Evolutionary conservation across 2,329 filamentous ascomycete species (phyloP).

Genomic region (Claviceps pusilla): DNA sequence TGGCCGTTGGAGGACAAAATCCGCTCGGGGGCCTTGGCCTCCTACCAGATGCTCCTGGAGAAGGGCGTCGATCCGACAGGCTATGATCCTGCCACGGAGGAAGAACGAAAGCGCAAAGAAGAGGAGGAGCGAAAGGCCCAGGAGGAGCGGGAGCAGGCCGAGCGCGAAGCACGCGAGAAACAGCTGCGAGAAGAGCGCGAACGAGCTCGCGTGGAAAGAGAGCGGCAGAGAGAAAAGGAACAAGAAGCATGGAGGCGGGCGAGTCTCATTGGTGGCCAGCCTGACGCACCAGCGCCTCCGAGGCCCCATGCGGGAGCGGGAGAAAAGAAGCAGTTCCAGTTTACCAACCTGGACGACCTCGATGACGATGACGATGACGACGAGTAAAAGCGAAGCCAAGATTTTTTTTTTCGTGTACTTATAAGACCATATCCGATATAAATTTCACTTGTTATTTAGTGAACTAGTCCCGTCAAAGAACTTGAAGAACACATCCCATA

Average conservation of each 20-base stretch:
- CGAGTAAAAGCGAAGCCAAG: conserved; percentile 6
- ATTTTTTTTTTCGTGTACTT: background rate
- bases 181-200: conserved; percentile 25
- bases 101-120: conserved; percentile 34
- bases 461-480: background rate
- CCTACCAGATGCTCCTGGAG: conserved; percentile 46
- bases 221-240: conserved; percentile 27
- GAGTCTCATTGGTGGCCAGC: conserved; percentile 17
- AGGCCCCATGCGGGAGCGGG: conserved; percentile 14
- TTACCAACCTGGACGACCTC: conserved; percentile 37
- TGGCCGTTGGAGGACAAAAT: conserved; percentile 64
- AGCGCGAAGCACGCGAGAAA: conserved; percentile 31
- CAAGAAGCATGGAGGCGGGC: conserved; percentile 26
- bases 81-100: conserved; percentile 42
- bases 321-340: conserved; percentile 41
- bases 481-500: background rate
- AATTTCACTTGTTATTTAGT: background rate
- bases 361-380: conserved; percentile 32
- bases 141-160: conserved; percentile 31
- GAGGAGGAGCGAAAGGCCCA: conserved; percentile 32
- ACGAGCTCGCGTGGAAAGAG: conserved; percentile 25
- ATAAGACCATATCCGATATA: background rate
- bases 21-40: conserved; percentile 50
- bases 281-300: conserved; percentile 13
- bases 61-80: conserved; percentile 45